Evolutionary conservation across 257 asterid genomes (phyloP).

Genomic region (Rauvolfia tetraphylla): DNA sequence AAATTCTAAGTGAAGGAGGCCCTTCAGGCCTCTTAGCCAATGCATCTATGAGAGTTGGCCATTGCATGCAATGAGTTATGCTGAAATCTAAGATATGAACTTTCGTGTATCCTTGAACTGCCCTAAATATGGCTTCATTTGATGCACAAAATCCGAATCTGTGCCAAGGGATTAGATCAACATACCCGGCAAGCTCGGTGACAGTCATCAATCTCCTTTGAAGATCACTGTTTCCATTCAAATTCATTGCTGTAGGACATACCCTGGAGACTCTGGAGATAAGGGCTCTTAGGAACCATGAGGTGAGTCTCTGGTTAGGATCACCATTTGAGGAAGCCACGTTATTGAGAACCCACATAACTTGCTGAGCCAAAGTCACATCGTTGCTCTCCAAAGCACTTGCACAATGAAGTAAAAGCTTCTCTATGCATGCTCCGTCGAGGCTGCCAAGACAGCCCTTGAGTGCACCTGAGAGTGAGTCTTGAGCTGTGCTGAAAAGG

Average conservation of each 20-base stretch:
- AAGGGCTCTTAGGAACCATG: constrained; percentile 59
- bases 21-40: constrained; percentile 41
- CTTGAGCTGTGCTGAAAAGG: constrained; percentile 33
- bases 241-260: constrained; percentile 41
- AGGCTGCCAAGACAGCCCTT: constrained; percentile 51
- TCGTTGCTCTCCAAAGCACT: constrained; percentile 64
- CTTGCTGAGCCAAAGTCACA: constrained; percentile 78
- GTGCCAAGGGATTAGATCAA: constrained; percentile 78
- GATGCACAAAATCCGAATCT: constrained; percentile 74
- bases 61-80: constrained; percentile 78
- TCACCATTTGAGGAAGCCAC: constrained; percentile 73
- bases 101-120: constrained; percentile 33
- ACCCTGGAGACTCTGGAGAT: constrained; percentile 57
- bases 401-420: constrained; percentile 68
- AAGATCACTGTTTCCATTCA: constrained; percentile 16
- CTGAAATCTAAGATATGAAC: constrained; percentile 68
- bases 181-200: constrained; percentile 74
- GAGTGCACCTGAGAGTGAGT: constrained; percentile 42
- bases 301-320: constrained; percentile 69
- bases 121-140: constrained; percentile 48
- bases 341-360: constrained; percentile 89
- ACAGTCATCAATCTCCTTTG: constrained; percentile 51
- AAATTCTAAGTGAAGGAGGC: constrained; percentile 46
- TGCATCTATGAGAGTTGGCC: constrained; percentile 73
- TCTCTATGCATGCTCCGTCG: constrained; percentile 79